These are phyloP conservation scores for Phytophthora brassicae DNA, from an alignment of 352 stramenopile genomes.

Conservation along the genomic window DNA sequence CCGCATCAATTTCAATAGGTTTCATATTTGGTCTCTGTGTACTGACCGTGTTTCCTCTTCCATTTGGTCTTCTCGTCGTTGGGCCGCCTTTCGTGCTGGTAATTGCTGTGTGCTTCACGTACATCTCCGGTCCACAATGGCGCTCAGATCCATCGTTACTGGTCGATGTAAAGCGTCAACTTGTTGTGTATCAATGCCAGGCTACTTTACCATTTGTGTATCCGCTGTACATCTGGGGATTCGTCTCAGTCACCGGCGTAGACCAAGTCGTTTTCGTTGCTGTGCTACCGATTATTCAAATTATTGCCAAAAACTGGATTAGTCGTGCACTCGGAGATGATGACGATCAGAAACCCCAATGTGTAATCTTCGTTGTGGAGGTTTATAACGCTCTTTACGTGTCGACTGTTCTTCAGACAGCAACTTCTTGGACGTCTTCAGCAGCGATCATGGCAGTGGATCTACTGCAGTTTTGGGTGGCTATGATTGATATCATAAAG, in stretches of 20 bases:
- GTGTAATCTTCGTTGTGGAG: conserved; percentile 29
- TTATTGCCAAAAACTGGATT: conserved; percentile 16
- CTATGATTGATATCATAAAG: conserved; percentile 20
- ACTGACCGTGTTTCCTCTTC: neutral
- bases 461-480: conserved; percentile 19
- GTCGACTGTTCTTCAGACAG: conserved; percentile 23
- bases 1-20: neutral
- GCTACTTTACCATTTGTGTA: conserved; percentile 21
- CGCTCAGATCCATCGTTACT: conserved; percentile 1
- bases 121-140: neutral
- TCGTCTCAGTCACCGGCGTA: neutral
- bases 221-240: conserved; percentile 17
- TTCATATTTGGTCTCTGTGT: neutral
- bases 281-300: conserved; percentile 12
- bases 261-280: conserved; percentile 9
- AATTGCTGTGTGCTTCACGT: neutral
- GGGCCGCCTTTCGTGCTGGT: neutral
- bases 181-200: conserved; percentile 12
- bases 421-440: conserved; percentile 25
- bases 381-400: conserved; percentile 37
- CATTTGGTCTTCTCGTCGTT: neutral
- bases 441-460: too few species aligned
- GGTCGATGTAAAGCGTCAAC: conserved; percentile 1
- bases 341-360: conserved; percentile 17
- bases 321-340: conserved; percentile 12